Evolutionary conservation across 192 early-diverging fungal species (phyloP).

Genomic region (Glomus cerebriforme): DNA sequence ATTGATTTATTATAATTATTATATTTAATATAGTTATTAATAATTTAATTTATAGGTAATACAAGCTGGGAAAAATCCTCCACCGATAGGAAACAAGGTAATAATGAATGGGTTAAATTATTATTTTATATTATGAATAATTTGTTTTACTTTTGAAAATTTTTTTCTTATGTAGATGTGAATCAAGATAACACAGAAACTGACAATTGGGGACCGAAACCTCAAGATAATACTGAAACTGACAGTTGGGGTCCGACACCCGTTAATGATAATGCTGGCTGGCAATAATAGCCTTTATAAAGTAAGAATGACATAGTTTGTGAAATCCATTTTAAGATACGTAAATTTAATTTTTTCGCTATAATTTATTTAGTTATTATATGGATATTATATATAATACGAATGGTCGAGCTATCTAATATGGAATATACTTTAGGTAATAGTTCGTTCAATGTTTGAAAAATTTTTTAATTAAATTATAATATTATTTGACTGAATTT

Average conservation of each 20-base stretch:
- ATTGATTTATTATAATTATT: neutral
- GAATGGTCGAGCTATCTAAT: neutral
- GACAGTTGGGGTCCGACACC: neutral
- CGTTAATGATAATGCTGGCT: no score
- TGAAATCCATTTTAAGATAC: no score
- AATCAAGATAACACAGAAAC: neutral
- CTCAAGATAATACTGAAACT: neutral
- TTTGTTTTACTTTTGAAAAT: neutral
- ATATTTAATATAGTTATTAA: neutral
- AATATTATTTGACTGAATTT: neutral
- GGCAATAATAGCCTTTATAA: no score
- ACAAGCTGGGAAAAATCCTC: neutral
- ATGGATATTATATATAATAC: neutral
- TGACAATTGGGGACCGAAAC: neutral
- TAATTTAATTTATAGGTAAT: neutral
- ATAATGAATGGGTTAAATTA: neutral
- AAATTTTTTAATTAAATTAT: neutral
- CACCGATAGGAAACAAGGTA: neutral
- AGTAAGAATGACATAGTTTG: no score
- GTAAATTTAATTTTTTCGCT: no score
- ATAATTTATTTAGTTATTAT: neutral
- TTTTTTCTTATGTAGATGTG: neutral
- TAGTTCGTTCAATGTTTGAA: neutral
- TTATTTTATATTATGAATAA: neutral
- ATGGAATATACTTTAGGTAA: neutral